These are phyloP conservation scores for Hanseniaspora taiwanica DNA, from an alignment of 805 yeast genomes.

Conservation along the genomic window DNA sequence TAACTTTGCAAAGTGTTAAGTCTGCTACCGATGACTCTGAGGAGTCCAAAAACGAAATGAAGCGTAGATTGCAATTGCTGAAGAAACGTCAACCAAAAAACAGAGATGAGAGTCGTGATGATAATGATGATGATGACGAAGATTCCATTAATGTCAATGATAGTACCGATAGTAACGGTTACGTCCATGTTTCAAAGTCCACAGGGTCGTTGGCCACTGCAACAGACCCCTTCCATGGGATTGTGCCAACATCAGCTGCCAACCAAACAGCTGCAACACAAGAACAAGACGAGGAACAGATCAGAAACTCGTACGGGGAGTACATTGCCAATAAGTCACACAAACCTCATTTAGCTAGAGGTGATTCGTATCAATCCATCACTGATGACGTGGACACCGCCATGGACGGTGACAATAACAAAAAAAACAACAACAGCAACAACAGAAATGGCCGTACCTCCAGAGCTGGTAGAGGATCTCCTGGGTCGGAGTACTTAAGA, in stretches of 20 bases:
- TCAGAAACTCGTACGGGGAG: slow-evolving; percentile 21
- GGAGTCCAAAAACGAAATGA: slow-evolving; percentile 8
- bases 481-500: slow-evolving; percentile 36
- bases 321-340: slow-evolving; percentile 15
- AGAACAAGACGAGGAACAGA: slow-evolving; percentile 6
- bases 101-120: too few species aligned
- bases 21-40: slow-evolving; percentile 7
- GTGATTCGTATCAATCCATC: slow-evolving; percentile 60
- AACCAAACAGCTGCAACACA: background rate
- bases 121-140: too few species aligned
- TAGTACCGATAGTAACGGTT: background rate
- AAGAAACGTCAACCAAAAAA: slow-evolving; percentile 3
- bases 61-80: slow-evolving; percentile 7
- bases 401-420: too few species aligned
- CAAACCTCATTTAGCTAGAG: slow-evolving; percentile 60
- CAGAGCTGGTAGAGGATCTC: slow-evolving; percentile 12
- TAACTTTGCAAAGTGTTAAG: slow-evolving; percentile 2
- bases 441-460: too few species aligned
- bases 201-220: slow-evolving; percentile 16
- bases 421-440: too few species aligned
- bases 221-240: slow-evolving; percentile 16
- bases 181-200: slow-evolving; percentile 4
- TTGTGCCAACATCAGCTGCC: slow-evolving; percentile 6
- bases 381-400: slow-evolving; percentile 29
- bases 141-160: background rate